phyloP scores from a whole-genome alignment of 108 stramenopile species.

The Asterionellopsis glacialis region DNA sequence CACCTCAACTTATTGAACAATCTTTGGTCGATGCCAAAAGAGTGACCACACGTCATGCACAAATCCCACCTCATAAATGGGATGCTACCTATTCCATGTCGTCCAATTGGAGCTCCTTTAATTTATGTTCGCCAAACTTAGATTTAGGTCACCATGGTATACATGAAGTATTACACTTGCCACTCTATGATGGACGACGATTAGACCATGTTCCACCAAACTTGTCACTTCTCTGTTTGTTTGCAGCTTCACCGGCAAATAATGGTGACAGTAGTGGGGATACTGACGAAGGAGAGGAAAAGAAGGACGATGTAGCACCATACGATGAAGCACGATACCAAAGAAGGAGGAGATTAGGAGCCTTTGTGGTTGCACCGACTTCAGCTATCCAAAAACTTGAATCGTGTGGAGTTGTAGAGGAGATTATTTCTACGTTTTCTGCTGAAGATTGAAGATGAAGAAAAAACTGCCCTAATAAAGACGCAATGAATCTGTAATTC shows the following conservation, averaged over 20 bases:
- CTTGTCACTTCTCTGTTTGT: background rate
- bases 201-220: background rate
- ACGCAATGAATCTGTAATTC: too few relatives aligned
- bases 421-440: background rate
- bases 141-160: background rate
- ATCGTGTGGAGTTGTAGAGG: background rate
- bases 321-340: too few relatives aligned
- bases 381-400: background rate
- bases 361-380: background rate
- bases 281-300: too few relatives aligned
- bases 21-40: conserved; percentile 3
- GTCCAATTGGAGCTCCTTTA: background rate
- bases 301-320: too few relatives aligned
- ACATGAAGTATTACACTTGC: background rate
- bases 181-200: background rate
- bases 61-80: background rate
- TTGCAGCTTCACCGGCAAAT: background rate
- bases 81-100: background rate
- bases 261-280: background rate
- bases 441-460: too few relatives aligned
- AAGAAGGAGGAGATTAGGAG: background rate
- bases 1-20: conserved; percentile 9
- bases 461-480: too few relatives aligned
- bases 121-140: background rate
- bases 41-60: background rate